A percentile compares a stretch with the other conserved stretches of the same genome.
These are phyloP conservation scores for Citrullus amarus DNA, from an alignment of 306 rosid genomes.

Conservation along the genomic window DNA sequence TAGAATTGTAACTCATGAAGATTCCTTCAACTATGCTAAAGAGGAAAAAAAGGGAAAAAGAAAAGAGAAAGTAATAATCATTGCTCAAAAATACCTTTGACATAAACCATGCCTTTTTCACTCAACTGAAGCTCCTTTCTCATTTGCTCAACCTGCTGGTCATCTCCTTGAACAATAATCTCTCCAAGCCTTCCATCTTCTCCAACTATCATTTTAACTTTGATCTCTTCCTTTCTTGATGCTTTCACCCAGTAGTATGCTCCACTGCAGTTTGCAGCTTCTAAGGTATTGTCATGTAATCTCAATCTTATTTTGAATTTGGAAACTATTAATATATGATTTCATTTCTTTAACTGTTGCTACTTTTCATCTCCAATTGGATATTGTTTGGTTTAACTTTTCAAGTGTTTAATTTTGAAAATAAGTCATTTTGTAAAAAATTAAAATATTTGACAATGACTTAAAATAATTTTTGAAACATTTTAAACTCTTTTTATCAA, in stretches of 20 bases:
- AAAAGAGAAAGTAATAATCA: not conserved
- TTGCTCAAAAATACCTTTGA: slow-evolving; percentile 54
- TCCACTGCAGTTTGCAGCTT: slow-evolving; percentile 34
- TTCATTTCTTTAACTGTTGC: too few species aligned
- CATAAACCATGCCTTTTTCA: slow-evolving; percentile 79
- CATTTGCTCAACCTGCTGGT: slow-evolving; percentile 79
- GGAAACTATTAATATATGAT: not conserved
- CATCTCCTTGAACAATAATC: slow-evolving; percentile 71
- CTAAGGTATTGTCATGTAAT: not conserved
- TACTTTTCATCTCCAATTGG: too few species aligned
- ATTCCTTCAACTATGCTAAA: not conserved
- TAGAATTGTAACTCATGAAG: not conserved
- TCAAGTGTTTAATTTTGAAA: too few species aligned
- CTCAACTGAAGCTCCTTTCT: slow-evolving; percentile 61
- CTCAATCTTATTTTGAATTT: not conserved
- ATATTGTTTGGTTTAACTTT: too few species aligned
- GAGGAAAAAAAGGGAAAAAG: not conserved
- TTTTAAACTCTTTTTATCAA: too few species aligned
- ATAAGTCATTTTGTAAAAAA: too few species aligned
- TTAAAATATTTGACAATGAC: too few species aligned
- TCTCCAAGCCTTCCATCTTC: slow-evolving; percentile 47
- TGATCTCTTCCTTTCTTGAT: slow-evolving; percentile 70
- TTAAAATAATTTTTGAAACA: too few species aligned
- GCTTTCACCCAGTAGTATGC: slow-evolving; percentile 71
- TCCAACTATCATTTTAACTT: slow-evolving; percentile 53